phyloP scores from a whole-genome alignment of 2,329 filamentous ascomycete genomes.

The Ophiostoma ips region DNA sequence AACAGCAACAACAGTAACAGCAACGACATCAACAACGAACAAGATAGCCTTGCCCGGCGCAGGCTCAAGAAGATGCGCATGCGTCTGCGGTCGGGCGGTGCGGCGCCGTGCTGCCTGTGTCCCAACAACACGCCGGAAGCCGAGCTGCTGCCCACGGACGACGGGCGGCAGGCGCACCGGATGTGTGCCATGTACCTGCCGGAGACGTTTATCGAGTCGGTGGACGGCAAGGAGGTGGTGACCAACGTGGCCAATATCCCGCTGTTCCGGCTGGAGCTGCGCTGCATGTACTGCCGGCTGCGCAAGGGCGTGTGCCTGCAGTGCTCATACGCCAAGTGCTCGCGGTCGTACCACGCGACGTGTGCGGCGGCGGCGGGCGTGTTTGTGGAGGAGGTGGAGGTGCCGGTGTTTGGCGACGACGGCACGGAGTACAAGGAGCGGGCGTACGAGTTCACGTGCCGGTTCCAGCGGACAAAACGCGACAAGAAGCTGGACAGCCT shows the following conservation, averaged over 20 bases:
- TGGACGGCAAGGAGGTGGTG: slow-evolving; percentile 58
- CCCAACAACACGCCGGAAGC: slow-evolving; percentile 77
- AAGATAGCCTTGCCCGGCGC: slow-evolving; percentile 18
- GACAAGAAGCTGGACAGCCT: slow-evolving; percentile 60
- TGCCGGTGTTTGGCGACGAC: slow-evolving; percentile 80
- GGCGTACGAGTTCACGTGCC: slow-evolving; percentile 85
- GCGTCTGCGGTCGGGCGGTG: slow-evolving; percentile 30
- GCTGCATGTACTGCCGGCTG: slow-evolving; percentile 88
- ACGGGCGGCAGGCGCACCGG: slow-evolving; percentile 74
- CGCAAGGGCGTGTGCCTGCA: slow-evolving; percentile 95
- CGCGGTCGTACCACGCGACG: slow-evolving; percentile 84
- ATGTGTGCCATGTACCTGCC: slow-evolving; percentile 84
- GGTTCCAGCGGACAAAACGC: slow-evolving; percentile 82
- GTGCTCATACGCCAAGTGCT: slow-evolving; percentile 89
- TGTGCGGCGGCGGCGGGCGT: slow-evolving; percentile 88
- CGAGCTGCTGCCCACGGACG: slow-evolving; percentile 74
- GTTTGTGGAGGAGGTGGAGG: slow-evolving; percentile 73
- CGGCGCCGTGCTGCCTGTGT: slow-evolving; percentile 67
- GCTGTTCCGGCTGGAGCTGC: slow-evolving; percentile 77
- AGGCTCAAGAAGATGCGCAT: slow-evolving; percentile 67
- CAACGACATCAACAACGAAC: not conserved
- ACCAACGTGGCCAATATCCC: slow-evolving; percentile 69
- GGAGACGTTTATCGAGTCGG: slow-evolving; percentile 71
- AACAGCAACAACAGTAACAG: slow-evolving; percentile 13
- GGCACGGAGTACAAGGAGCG: slow-evolving; percentile 86